Conservation (phyloP, 2,329 filamentous ascomycete species). For the Aspergillus fumigatiaffinis region DNA sequence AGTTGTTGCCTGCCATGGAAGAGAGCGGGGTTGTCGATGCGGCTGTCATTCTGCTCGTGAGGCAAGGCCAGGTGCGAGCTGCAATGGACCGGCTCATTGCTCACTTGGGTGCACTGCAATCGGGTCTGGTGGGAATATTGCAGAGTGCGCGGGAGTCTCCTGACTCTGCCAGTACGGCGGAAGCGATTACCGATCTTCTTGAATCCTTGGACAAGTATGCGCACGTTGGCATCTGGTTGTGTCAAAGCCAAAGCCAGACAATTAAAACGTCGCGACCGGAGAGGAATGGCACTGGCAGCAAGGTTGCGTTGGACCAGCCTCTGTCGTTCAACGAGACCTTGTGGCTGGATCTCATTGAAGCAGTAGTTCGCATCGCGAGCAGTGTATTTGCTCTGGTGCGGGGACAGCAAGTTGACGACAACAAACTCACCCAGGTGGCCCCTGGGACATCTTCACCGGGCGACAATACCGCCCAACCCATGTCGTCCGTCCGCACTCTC, state of each 20-base stretch:
- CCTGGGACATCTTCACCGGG: slow-evolving; percentile 11
- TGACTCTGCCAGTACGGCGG: slow-evolving; percentile 56
- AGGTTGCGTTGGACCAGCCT: slow-evolving; percentile 51
- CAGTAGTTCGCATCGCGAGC: slow-evolving; percentile 60
- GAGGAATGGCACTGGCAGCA: slow-evolving; percentile 34
- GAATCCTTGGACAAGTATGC: slow-evolving; percentile 81
- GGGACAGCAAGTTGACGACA: slow-evolving; percentile 26
- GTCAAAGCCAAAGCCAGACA: slow-evolving; percentile 74
- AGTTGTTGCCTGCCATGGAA: slow-evolving; percentile 82
- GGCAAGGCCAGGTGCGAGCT: slow-evolving; percentile 75
- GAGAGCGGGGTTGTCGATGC: slow-evolving; percentile 86
- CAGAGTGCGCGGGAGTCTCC: slow-evolving; percentile 55
- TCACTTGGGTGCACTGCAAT: slow-evolving; percentile 76
- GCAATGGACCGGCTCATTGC: slow-evolving; percentile 82
- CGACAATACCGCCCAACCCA: slow-evolving; percentile 44
- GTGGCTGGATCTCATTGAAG: slow-evolving; percentile 64
- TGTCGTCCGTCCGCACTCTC: slow-evolving; percentile 66
- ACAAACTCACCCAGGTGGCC: slow-evolving; percentile 15
- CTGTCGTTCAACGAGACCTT: slow-evolving; percentile 59
- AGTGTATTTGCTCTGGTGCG: slow-evolving; percentile 57
- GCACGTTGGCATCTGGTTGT: slow-evolving; percentile 92
- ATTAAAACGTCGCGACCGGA: slow-evolving; percentile 33
- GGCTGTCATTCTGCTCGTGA: slow-evolving; percentile 82
- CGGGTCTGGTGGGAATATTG: slow-evolving; percentile 70
- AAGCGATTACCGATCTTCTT: slow-evolving; percentile 69